Percentiles rank a stretch among this genome's conserved stretches.
phyloP scores from a whole-genome alignment of 1,284 basidiomycete genomes.

The Inonotus obliquus region DNA sequence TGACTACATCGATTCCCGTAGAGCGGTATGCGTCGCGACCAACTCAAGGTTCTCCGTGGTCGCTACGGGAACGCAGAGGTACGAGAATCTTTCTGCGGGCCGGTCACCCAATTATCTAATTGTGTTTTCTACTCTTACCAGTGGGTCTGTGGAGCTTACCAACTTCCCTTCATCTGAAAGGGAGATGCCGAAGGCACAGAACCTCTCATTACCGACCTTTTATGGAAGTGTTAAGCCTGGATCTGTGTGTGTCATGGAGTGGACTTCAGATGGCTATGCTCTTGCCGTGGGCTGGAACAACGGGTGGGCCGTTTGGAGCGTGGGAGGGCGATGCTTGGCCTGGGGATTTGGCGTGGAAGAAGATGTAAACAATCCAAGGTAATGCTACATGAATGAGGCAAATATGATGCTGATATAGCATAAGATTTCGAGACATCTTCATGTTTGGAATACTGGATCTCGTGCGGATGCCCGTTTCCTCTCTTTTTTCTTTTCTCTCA shows the following conservation, averaged over 20 bases:
- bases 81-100: conserved; percentile 18
- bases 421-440: conserved; percentile 74
- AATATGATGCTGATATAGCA: conserved; percentile 12
- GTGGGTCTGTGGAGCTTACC: conserved; percentile 58
- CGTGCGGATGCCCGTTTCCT: conserved; percentile 37
- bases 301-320: conserved; percentile 91
- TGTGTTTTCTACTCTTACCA: conserved; percentile 24
- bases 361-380: conserved; percentile 54
- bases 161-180: conserved; percentile 61
- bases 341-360: conserved; percentile 71
- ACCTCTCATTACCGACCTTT: conserved; percentile 51
- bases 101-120: not conserved
- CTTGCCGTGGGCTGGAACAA: conserved; percentile 92
- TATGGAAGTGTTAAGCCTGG: conserved; percentile 59
- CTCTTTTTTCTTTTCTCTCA: conserved; percentile 5
- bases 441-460: conserved; percentile 73
- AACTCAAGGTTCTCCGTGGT: conserved; percentile 85
- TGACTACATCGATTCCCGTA: conserved; percentile 58
- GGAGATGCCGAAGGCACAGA: conserved; percentile 46
- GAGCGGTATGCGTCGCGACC: conserved; percentile 61
- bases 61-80: conserved; percentile 78
- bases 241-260: conserved; percentile 73
- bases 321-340: conserved; percentile 82
- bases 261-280: conserved; percentile 95
- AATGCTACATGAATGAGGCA: conserved; percentile 16